Evolutionary conservation across 78 protist genomes (phyloP).

Genomic region (Creolimax fragrantissima): DNA sequence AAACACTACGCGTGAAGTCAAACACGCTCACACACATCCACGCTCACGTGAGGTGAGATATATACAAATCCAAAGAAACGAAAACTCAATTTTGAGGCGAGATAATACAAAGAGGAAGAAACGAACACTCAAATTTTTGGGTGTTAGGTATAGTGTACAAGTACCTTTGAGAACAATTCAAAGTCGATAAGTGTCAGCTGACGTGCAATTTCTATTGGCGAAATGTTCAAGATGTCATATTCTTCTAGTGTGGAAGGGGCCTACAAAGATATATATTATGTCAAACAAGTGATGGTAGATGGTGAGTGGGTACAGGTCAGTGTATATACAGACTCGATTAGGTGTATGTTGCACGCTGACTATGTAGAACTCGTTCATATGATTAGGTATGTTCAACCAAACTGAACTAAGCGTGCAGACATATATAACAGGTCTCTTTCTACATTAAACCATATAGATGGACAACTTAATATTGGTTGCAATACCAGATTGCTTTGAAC

Average conservation of each 20-base stretch:
- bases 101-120: no score
- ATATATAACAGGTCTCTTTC: no score
- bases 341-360: neutral
- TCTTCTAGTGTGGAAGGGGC: neutral
- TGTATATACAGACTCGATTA: neutral
- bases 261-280: neutral
- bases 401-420: neutral
- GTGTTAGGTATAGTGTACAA: neutral
- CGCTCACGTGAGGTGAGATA: no score
- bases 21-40: no score
- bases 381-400: neutral
- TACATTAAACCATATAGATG: no score
- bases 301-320: neutral
- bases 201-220: neutral
- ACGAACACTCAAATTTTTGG: no score
- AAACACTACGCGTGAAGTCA: no score
- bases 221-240: neutral
- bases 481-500: no score
- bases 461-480: no score
- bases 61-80: no score
- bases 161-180: neutral
- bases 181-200: neutral
- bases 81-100: no score
- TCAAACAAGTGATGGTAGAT: neutral
- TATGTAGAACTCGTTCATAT: neutral